These are phyloP conservation scores for Nannizziopsis barbatae DNA, from an alignment of 2,329 filamentous ascomycete species.

Conservation along the genomic window DNA sequence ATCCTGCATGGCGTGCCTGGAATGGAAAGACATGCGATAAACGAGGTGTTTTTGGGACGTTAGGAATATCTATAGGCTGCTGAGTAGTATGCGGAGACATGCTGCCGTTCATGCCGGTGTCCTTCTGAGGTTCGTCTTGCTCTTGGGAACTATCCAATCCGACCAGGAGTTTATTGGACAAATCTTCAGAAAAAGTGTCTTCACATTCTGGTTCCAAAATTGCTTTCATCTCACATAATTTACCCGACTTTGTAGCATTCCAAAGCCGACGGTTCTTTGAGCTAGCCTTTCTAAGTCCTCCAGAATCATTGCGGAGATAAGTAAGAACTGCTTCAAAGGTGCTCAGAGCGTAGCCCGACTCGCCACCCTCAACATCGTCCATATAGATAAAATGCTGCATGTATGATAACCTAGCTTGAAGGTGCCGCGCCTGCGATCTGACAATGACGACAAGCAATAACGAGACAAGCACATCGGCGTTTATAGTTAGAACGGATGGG, in stretches of 20 bases:
- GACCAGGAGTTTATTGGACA: conserved; percentile 30
- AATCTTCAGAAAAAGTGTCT: conserved; percentile 30
- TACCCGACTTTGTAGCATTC: conserved; percentile 71
- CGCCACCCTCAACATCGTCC: conserved; percentile 91
- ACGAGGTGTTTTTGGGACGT: conserved; percentile 22
- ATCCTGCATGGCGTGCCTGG: conserved; percentile 47
- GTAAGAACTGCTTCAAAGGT: conserved; percentile 90
- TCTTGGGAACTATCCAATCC: neutral
- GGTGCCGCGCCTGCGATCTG: conserved; percentile 70
- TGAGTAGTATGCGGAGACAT: neutral
- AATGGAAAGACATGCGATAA: conserved; percentile 89
- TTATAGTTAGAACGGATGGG: conserved; percentile 51
- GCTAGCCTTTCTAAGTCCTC: conserved; percentile 70
- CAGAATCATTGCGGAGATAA: conserved; percentile 75
- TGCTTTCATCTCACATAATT: conserved; percentile 60
- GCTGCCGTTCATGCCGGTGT: conserved; percentile 2
- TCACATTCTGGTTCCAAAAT: conserved; percentile 62
- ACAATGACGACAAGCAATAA: conserved; percentile 87
- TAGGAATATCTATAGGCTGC: conserved; percentile 12
- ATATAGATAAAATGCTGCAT: conserved; percentile 97
- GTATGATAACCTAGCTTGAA: conserved; percentile 82
- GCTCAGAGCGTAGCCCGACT: conserved; percentile 90
- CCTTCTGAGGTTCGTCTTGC: conserved; percentile 17
- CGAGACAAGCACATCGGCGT: conserved; percentile 88
- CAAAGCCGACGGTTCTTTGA: conserved; percentile 75